These are phyloP conservation scores for Sugiyamaella novakii DNA, from an alignment of 1,139 yeast genomes.

Conservation along the genomic window DNA sequence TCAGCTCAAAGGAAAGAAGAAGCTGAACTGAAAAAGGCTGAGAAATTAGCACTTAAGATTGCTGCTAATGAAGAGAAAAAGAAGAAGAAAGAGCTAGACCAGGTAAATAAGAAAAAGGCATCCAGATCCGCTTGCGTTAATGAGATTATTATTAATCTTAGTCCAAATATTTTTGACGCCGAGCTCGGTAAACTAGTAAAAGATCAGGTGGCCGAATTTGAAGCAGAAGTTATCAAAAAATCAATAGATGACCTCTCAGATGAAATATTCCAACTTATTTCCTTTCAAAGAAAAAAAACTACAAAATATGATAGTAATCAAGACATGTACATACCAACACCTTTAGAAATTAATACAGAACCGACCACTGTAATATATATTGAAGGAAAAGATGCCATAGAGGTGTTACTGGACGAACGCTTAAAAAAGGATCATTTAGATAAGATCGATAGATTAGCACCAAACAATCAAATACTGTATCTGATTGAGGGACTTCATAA, in stretches of 20 bases:
- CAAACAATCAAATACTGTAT: constrained; percentile 26
- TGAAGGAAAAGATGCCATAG: constrained; percentile 19
- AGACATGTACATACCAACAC: constrained; percentile 29
- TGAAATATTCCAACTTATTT: constrained; percentile 10
- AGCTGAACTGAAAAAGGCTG: constrained; percentile 10
- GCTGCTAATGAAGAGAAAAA: constrained; percentile 12
- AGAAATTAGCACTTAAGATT: constrained; percentile 1
- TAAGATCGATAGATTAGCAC: constrained; percentile 18
- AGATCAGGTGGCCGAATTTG: neutral
- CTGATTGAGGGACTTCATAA: constrained; percentile 33
- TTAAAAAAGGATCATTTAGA: constrained; percentile 21
- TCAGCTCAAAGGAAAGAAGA: constrained; percentile 5
- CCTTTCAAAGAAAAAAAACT: constrained; percentile 25
- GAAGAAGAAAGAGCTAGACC: constrained; percentile 12
- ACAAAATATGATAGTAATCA: constrained; percentile 26
- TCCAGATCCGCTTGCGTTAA: constrained; percentile 20
- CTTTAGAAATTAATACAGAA: constrained; percentile 23
- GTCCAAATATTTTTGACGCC: constrained; percentile 10
- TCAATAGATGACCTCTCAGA: neutral
- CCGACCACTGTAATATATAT: constrained; percentile 24
- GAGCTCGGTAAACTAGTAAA: constrained; percentile 1
- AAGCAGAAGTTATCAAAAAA: constrained; percentile 1
- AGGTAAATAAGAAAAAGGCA: constrained; percentile 12
- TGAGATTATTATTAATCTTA: constrained; percentile 29
- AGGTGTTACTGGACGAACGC: constrained; percentile 11